Evolutionary conservation across 1,284 basidiomycete genomes (phyloP), one percentile per base, ranked within the genome.

Genomic region (Ustilago curta): DNA sequence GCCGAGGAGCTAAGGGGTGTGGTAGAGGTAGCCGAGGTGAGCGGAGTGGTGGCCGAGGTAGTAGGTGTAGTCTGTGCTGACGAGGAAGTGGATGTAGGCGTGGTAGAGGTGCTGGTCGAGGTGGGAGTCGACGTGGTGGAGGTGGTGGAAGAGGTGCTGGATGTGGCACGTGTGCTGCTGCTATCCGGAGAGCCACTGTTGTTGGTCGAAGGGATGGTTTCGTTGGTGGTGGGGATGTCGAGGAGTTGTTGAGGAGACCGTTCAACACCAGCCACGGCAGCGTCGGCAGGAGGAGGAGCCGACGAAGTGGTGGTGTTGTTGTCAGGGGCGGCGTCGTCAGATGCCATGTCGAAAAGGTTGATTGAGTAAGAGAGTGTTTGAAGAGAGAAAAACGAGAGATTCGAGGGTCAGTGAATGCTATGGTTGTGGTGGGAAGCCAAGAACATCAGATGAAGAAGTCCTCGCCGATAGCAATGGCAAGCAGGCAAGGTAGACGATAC

Each of bases 221-320:
- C 49, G 35, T 49, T 43, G 19, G 53, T 40, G 4, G 47, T 27
- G 21, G 47, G 56, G 48, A 51, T 40, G 23, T 48, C 29, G 50
- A 14, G 18, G 21, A 29, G 21, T 42, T 44, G 44, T 69, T 63
- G 66, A 47, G 60, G 60, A 21, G 66, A 63, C 51, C 66, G 66
- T 19, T 51, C 31, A 42, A 55, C 23, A 42, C 56, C 60, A 6
- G 67, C 67, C 23, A 70, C 37, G 27, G 29, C 32, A 18, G 27
- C 8, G 37, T 45, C 37, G 27, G 39, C 7, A 48, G 55, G 25
- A 58, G 49, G 32, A 29, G 49, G 8, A 16, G 32, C n/a, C 14
- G 53, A 2, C 2, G 42, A 16, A 23, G 44, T 23, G 42, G 16
- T 16, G 42, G 31, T 23, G 27, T 31, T 49, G 44, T 59, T 31